phyloP scores from a whole-genome alignment of 257 asterid species.

The Capsicum rhomboideum region DNA sequence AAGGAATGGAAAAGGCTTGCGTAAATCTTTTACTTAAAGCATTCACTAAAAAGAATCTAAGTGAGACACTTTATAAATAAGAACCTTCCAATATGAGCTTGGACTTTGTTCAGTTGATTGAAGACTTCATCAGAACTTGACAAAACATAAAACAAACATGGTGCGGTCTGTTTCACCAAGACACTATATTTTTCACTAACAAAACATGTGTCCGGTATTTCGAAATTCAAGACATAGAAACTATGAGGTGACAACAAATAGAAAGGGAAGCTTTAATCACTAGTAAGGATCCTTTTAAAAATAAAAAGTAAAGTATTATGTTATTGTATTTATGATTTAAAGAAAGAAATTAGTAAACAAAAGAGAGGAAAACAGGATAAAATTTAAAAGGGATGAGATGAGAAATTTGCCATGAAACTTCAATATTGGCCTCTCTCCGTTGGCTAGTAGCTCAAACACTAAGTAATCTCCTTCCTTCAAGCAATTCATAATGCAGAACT shows the following conservation, averaged over 20 bases:
- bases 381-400: not conserved
- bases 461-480: not conserved
- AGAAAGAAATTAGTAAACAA: not conserved
- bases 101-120: not conserved
- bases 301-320: not conserved
- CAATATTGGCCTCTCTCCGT: not conserved
- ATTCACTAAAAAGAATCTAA: not conserved
- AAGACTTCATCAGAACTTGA: not conserved
- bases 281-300: not conserved
- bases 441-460: not conserved
- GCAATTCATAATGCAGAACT: not conserved
- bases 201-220: not conserved
- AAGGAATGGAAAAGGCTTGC: too few species aligned
- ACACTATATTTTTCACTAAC: not conserved
- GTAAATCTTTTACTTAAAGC: not conserved
- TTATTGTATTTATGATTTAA: not conserved
- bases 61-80: not conserved
- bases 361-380: not conserved
- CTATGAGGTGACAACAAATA: not conserved
- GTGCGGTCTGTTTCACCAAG: not conserved
- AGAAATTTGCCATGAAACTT: not conserved
- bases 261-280: not conserved
- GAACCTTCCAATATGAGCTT: not conserved
- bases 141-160: not conserved
- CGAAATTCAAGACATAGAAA: not conserved